Percentiles rank a stretch among this genome's conserved stretches.
phyloP scores from a whole-genome alignment of 2,329 filamentous ascomycete species.

The Penicillium nordicum region DNA sequence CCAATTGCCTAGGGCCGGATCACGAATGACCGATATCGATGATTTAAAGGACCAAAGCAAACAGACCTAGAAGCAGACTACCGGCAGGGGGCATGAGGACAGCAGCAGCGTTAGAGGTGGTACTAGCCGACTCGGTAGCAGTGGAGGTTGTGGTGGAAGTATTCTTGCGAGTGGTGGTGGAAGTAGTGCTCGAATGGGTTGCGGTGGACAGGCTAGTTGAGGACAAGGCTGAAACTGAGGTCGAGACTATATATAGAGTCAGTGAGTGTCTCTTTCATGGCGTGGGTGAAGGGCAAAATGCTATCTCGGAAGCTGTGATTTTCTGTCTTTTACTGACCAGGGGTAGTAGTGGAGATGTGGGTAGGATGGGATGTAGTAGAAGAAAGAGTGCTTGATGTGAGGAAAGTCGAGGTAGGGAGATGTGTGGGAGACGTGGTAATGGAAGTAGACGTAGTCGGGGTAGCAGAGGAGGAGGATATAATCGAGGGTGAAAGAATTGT shows the following conservation, averaged over 20 bases:
- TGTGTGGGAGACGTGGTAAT: constrained; percentile 4
- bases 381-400: constrained; percentile 7
- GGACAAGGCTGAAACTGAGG: background rate
- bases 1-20: background rate
- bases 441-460: constrained; percentile 6
- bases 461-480: constrained; percentile 17
- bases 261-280: background rate
- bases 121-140: constrained; percentile 20
- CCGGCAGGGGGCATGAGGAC: constrained; percentile 28
- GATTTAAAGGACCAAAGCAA: constrained; percentile 25
- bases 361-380: constrained; percentile 4
- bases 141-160: constrained; percentile 19
- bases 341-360: constrained; percentile 14
- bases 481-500: constrained; percentile 15
- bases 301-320: constrained; percentile 13
- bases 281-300: background rate
- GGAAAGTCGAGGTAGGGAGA: constrained; percentile 1
- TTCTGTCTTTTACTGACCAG: constrained; percentile 27
- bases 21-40: background rate
- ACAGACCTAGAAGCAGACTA: constrained; percentile 27
- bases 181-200: constrained; percentile 17
- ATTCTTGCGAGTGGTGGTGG: constrained; percentile 18
- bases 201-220: constrained; percentile 13
- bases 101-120: constrained; percentile 27
- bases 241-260: constrained; percentile 11